Evolutionary conservation across 1,284 basidiomycete species (phyloP).

Genomic region (Ceratobasidium sp.): DNA sequence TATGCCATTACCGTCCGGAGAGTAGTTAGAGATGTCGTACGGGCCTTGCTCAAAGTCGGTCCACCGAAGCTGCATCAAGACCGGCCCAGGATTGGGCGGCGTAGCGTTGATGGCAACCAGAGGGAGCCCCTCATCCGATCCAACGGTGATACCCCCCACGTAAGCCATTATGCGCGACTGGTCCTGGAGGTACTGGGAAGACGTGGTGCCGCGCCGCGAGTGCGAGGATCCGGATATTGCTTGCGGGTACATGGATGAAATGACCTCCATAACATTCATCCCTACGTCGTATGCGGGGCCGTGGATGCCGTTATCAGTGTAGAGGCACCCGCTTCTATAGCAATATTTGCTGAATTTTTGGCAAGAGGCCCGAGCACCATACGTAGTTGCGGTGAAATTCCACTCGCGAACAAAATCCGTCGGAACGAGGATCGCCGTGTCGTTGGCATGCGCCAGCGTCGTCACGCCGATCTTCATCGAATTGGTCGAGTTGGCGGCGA

Average conservation of each 20-base stretch:
- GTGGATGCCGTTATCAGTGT: not conserved
- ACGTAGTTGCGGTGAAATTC: conserved; percentile 32
- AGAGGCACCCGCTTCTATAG: not conserved
- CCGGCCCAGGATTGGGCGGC: conserved; percentile 21
- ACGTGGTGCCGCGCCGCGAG: not conserved
- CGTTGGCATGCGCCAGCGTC: conserved; percentile 8
- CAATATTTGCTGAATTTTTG: conserved; percentile 6
- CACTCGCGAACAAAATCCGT: conserved; percentile 26
- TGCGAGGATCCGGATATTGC: not conserved
- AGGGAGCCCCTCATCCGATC: conserved; percentile 20
- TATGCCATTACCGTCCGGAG: not conserved
- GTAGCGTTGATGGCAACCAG: not conserved
- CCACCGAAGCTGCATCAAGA: conserved; percentile 33
- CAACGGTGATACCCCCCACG: conserved; percentile 36
- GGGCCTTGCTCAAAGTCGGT: conserved; percentile 17
- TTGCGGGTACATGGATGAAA: not conserved
- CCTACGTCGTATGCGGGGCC: conserved; percentile 5
- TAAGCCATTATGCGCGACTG: conserved; percentile 19
- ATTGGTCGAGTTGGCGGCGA: conserved; percentile 33
- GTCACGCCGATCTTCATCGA: conserved; percentile 5
- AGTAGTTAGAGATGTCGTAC: not conserved
- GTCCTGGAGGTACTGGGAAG: not conserved
- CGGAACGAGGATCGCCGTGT: conserved; percentile 30
- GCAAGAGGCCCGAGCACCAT: conserved; percentile 24
- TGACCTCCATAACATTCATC: no score